Evolutionary conservation across 306 rosid species (phyloP).

Genomic region (Citrullus amarus): DNA sequence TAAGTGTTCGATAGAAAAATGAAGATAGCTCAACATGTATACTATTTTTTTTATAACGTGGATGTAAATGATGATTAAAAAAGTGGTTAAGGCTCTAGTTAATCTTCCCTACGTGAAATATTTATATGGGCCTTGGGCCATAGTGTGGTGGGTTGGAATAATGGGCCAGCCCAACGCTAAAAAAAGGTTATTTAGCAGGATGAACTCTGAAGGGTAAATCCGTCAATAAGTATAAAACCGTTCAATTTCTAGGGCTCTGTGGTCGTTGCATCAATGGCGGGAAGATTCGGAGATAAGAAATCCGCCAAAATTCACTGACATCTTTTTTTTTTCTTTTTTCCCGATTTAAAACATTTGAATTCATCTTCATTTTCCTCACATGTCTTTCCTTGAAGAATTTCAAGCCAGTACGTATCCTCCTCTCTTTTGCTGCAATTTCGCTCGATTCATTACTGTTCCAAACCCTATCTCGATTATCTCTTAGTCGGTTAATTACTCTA

Average conservation of each 20-base stretch:
- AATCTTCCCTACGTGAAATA: too few species aligned
- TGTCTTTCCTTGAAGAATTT: constrained; percentile 70
- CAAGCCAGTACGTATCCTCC: constrained; percentile 50
- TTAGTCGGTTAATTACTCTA: not conserved
- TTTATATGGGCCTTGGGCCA: not conserved
- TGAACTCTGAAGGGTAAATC: constrained; percentile 3
- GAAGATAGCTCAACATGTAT: too few species aligned
- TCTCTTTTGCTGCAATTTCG: not conserved
- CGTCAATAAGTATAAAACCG: constrained; percentile 5
- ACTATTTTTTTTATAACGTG: too few species aligned
- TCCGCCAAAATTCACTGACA: constrained; percentile 2
- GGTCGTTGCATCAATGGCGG: constrained; percentile 14
- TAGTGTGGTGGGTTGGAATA: not conserved
- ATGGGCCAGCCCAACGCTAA: not conserved
- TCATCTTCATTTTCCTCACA: not conserved
- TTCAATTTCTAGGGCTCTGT: constrained; percentile 6
- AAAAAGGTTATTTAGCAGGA: too few species aligned
- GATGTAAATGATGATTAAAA: too few species aligned
- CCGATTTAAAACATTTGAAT: not conserved
- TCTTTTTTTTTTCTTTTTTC: not conserved
- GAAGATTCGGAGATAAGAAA: constrained; percentile 6
- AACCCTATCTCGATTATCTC: constrained; percentile 2
- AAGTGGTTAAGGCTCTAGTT: too few species aligned
- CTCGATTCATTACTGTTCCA: not conserved
- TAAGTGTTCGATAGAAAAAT: too few species aligned